Evolutionary conservation across 1,284 basidiomycete species (phyloP), one percentile per base, ranked within the genome.

Genomic region (Ustilago hordei): DNA sequence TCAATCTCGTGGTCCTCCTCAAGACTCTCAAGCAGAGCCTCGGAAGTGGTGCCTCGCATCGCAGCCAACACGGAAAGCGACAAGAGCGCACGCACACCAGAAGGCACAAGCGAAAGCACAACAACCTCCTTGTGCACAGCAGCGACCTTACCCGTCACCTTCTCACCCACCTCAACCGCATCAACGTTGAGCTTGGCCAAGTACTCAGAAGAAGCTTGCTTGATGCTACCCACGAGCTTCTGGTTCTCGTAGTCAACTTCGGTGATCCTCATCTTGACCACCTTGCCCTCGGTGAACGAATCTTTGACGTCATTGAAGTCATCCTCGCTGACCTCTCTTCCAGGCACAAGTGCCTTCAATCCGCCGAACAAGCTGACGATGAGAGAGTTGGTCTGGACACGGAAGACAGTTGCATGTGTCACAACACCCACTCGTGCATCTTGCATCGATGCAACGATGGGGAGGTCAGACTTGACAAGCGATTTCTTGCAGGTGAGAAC

Each of bases 401-500:
- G 66, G 31, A 77, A 92, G 39, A 99, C 90, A 7, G 95, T 93
- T 2, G 92, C 96, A 82, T 95, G 91, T 0, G 93, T 91, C 23
- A 98, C 88, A 60, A 91, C 86, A 13, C 95, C 95, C 9, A 90
- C 88, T 79, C 90, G 89, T 35, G 91, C 92, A 17, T 87, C 89
- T 0, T 91, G 87, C 50, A 97, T 86, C 50, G 93, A 89, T 0
- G 93, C 91, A 8, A 85, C 69, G 53, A 85, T 69, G 45, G 83
- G 82, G 12, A 95, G 87, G 17, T 87, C 86, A 0, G 95, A 93
- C 43, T 95, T 92, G 50, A 99, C 87, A 15, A 99, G 89, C 4
- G 93, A 91, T 88, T 95, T 96, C 88, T 99, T 98, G 45, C 95
- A 91, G 0, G 97, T 98, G 41, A 99, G 88, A 5, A 91, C 90